Percentiles rank a stretch among this genome's conserved stretches.
These are phyloP conservation scores for Letharia lupina DNA, from an alignment of 495 filamentous ascomycete genomes.

Conservation along the genomic window DNA sequence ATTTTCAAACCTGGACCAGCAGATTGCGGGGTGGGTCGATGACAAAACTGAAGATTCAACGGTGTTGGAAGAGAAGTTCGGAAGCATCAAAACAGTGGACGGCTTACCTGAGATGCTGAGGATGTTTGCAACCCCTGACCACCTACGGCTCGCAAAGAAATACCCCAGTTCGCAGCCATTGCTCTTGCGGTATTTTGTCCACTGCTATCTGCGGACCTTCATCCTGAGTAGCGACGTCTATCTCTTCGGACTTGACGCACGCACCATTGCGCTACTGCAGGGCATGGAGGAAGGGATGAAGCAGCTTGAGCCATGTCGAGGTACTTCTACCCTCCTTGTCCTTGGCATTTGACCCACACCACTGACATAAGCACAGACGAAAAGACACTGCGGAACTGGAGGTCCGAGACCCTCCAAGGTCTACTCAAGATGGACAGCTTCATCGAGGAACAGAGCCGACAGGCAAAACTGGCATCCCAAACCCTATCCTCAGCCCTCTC, in stretches of 20 bases:
- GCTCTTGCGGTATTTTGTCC: slow-evolving; percentile 21
- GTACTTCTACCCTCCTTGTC: background rate
- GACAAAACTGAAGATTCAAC: slow-evolving; percentile 21
- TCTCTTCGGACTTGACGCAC: slow-evolving; percentile 23
- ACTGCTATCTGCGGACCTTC: slow-evolving; percentile 12
- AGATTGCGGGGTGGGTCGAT: slow-evolving; percentile 23
- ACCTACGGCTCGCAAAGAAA: slow-evolving; percentile 15
- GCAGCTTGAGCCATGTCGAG: slow-evolving; percentile 21
- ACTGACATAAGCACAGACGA: slow-evolving; percentile 9
- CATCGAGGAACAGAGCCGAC: slow-evolving; percentile 16
- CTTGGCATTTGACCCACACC: background rate
- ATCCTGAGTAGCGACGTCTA: slow-evolving; percentile 20
- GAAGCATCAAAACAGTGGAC: slow-evolving; percentile 6
- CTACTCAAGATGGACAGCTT: slow-evolving; percentile 19
- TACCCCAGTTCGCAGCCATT: slow-evolving; percentile 21
- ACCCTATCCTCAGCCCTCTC: slow-evolving; percentile 15
- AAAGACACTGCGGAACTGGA: slow-evolving; percentile 20
- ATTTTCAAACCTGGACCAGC: slow-evolving; percentile 19
- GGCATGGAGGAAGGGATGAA: slow-evolving; percentile 23
- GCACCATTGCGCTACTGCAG: slow-evolving; percentile 12
- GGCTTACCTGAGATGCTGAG: slow-evolving; percentile 17
- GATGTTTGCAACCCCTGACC: slow-evolving; percentile 11
- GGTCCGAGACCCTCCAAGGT: slow-evolving; percentile 22
- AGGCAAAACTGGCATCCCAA: slow-evolving; percentile 13
- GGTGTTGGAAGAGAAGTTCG: slow-evolving; percentile 19